Base-by-base conservation (phyloP, 2,329 filamentous ascomycete species). In the Fusarium napiforme region DNA sequence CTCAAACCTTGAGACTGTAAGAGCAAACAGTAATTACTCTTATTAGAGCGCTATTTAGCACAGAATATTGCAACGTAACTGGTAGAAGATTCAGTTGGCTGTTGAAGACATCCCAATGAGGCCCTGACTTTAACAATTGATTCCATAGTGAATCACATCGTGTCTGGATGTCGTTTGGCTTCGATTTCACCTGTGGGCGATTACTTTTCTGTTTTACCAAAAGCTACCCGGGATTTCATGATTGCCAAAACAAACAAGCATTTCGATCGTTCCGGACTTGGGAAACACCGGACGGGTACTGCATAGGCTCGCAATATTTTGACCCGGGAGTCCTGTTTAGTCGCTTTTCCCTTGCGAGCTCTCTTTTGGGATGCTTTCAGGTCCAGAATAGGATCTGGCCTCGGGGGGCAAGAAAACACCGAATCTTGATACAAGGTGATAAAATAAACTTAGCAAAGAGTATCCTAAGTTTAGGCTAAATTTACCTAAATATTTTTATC, bases 181-280 rank as follows among this genome's bases (percentile, higher is more conserved):
- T 26, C 26, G 32, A 47, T 23, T 45, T 34, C 12, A 68, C 14
- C 46, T 40, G 14, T 15, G 40, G 47, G 47, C 30, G n/a, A 46
- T 53, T 39, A 21, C 43, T 53, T 8, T 10, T 21, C 7, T 19
- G 14, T 10, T 53, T 34, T 14, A 7, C 55, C 26, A 14, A 60
- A 50, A 45, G 19, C 45, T 74, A 74, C 71, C 71, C 71, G 71
- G 68, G 68, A 74, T 52, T 62, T 43, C 5, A 21, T 46, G 19
- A n/a, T 21, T 49, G 36, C 21, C n/a, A 47, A 61, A 40, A 45
- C 42, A 43, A 37, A 36, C 36, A 23, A n/a, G 46, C 34, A 43
- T 46, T 50, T 37, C 43, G 26, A 55, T 61, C 36, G 28, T 21
- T 34, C 10, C 9, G 26, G 18, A 23, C 18, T n/a, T 21, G 34